phyloP scores from a whole-genome alignment of 805 yeast genomes.

The Komagataella mondaviorum region DNA sequence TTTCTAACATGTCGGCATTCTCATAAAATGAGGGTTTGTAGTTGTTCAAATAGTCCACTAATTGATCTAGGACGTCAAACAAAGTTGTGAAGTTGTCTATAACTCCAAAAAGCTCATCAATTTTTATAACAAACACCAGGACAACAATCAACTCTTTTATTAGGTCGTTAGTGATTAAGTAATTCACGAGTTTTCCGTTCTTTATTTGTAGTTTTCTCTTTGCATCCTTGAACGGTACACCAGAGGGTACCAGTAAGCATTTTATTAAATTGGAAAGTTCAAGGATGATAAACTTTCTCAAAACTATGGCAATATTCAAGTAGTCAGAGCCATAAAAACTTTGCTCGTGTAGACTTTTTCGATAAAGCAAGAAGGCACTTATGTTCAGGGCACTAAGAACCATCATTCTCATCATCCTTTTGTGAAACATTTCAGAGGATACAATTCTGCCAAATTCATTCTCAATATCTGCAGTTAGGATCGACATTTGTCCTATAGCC shows the following conservation, averaged over 20 bases:
- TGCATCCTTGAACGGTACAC: neutral
- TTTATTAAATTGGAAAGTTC: neutral
- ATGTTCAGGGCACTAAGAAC: conserved; percentile 13
- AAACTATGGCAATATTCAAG: neutral
- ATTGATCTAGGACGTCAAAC: conserved; percentile 16
- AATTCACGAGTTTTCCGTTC: neutral
- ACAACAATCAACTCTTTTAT: neutral
- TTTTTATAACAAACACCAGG: neutral
- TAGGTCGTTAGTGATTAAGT: neutral
- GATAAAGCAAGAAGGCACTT: conserved; percentile 7
- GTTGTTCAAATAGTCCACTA: conserved; percentile 13
- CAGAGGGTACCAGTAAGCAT: neutral
- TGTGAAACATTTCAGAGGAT: conserved; percentile 8
- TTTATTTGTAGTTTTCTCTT: neutral
- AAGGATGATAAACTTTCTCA: neutral
- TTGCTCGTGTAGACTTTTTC: neutral
- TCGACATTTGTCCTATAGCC: conserved; percentile 12
- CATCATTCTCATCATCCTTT: conserved; percentile 11
- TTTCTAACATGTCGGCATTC: conserved; percentile 4
- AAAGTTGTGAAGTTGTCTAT: conserved; percentile 12
- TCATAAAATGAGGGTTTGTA: conserved; percentile 8
- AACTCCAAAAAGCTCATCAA: conserved; percentile 1
- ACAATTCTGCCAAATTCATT: conserved; percentile 1
- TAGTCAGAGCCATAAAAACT: neutral
- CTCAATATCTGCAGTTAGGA: conserved; percentile 2